Evolutionary conservation across 2,329 filamentous ascomycete genomes (phyloP).

Genomic region (Endocalyx cinctus): DNA sequence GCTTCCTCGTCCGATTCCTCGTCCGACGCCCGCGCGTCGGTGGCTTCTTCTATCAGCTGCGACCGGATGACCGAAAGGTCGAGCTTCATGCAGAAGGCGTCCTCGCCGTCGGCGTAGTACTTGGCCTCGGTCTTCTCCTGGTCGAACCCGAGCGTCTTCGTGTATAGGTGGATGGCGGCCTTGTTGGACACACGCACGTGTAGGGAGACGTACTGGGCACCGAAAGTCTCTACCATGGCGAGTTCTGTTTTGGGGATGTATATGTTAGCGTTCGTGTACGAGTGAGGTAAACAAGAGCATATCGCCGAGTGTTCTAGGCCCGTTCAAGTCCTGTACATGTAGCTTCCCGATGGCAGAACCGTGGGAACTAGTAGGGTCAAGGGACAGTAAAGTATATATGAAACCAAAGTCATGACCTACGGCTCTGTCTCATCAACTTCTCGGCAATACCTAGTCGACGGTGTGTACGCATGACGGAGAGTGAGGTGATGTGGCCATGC

Average conservation of each 20-base stretch:
- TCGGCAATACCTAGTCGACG: constrained; percentile 86
- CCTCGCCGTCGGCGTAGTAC: constrained; percentile 97
- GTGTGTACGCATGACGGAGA: constrained; percentile 96
- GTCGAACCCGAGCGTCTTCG: constrained; percentile 84
- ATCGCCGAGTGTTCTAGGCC: too few species aligned
- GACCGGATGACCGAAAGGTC: constrained; percentile 61
- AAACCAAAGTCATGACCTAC: constrained; percentile 55
- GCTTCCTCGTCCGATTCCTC: constrained; percentile 39
- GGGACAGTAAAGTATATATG: too few species aligned
- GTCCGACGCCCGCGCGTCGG: constrained; percentile 35
- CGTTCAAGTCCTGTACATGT: too few species aligned
- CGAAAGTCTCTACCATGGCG: constrained; percentile 94
- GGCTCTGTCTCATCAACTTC: constrained; percentile 94
- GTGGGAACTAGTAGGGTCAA: too few species aligned
- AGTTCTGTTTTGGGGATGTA: constrained; percentile 52
- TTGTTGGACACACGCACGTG: constrained; percentile 94
- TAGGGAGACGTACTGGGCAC: constrained; percentile 86
- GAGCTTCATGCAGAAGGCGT: constrained; percentile 91
- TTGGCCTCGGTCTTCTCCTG: constrained; percentile 81
- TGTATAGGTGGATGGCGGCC: constrained; percentile 87
- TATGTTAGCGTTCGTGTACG: constrained; percentile 6
- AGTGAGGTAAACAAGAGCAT: too few species aligned
- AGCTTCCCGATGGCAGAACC: neutral
- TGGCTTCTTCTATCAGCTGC: constrained; percentile 45
- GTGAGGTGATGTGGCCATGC: constrained; percentile 92